Percentiles rank a stretch among this genome's conserved stretches.
Conservation (phyloP, 768 basidiomycete genomes). For the Kondoa malvinella region DNA sequence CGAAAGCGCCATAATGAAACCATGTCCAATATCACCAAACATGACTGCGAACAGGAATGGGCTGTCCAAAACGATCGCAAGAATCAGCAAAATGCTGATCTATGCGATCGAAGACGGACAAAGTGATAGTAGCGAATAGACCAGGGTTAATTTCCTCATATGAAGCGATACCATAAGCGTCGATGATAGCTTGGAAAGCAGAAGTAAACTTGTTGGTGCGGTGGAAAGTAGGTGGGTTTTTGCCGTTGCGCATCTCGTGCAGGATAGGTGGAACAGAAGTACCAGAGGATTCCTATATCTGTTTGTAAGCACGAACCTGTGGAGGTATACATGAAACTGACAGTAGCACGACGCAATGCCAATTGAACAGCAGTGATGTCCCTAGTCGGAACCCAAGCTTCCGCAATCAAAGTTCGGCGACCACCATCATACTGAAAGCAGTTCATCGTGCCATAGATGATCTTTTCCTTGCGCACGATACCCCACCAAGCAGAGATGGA, state of each 20-base stretch:
- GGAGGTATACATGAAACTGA: slow-evolving; percentile 27
- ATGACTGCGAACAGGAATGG: slow-evolving; percentile 98
- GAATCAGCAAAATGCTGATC: background rate
- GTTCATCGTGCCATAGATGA: slow-evolving; percentile 89
- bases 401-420: slow-evolving; percentile 84
- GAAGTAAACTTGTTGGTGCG: slow-evolving; percentile 91
- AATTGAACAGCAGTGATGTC: slow-evolving; percentile 73
- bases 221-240: slow-evolving; percentile 87
- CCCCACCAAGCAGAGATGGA: slow-evolving; percentile 77
- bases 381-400: slow-evolving; percentile 91
- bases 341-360: slow-evolving; percentile 74
- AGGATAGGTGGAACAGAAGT: slow-evolving; percentile 82
- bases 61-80: slow-evolving; percentile 40
- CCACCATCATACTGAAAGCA: slow-evolving; percentile 86
- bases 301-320: background rate
- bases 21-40: slow-evolving; percentile 99
- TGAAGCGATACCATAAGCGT: slow-evolving; percentile 80
- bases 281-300: slow-evolving; percentile 59
- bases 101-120: slow-evolving; percentile 6
- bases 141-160: slow-evolving; percentile 98
- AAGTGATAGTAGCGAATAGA: slow-evolving; percentile 47
- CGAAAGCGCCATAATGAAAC: slow-evolving; percentile 56
- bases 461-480: slow-evolving; percentile 84
- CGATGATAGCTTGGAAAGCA: slow-evolving; percentile 95
- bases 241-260: slow-evolving; percentile 53